Base-by-base conservation (phyloP, 139 green algal genomes). In the Dunaliella sp. region DNA sequence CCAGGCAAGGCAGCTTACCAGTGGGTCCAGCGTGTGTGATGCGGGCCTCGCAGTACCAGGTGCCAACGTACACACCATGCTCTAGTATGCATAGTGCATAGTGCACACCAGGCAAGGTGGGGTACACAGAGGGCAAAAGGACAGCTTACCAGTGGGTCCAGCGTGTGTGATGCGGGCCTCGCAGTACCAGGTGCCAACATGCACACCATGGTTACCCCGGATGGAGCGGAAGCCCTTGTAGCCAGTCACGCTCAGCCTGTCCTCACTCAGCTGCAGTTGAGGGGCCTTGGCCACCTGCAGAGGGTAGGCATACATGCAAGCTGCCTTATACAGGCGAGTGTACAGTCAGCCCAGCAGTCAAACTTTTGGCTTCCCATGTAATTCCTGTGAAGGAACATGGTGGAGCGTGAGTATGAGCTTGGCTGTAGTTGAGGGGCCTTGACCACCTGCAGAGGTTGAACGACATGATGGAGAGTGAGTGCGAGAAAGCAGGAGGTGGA, bases 41-140 rank as follows among this genome's bases (percentile, higher is more conserved):
- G 1, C 36, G 88, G 0, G 92, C 91, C 86, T 98, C 95, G 79
- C 90, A 98, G 85, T 97, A 98, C 87, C 91, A 96, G 26, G 89
- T 91, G 80, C 89, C 89, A 22, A 32, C 38, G 0, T 86, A 82
- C 0, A 88, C 85, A 34, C 95, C 95, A n/a, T n/a, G n/a, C n/a
- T n/a, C n/a, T n/a, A n/a, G n/a, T n/a, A n/a, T n/a, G n/a, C n/a
- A n/a, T n/a, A n/a, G n/a, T n/a, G n/a, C n/a, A n/a, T n/a, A n/a
- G n/a, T n/a, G n/a, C n/a, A n/a, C n/a, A n/a, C n/a, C n/a, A n/a
- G n/a, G n/a, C n/a, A n/a, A n/a, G n/a, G n/a, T n/a, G n/a, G n/a
- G n/a, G n/a, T n/a, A n/a, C n/a, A n/a, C n/a, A n/a, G n/a, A n/a
- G n/a, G n/a, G 48, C 7, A 65, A 65, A 65, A 65, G 16, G 7